Evolutionary conservation across 441 rosid species (phyloP).

Genomic region (Codiaeum variegatum): DNA sequence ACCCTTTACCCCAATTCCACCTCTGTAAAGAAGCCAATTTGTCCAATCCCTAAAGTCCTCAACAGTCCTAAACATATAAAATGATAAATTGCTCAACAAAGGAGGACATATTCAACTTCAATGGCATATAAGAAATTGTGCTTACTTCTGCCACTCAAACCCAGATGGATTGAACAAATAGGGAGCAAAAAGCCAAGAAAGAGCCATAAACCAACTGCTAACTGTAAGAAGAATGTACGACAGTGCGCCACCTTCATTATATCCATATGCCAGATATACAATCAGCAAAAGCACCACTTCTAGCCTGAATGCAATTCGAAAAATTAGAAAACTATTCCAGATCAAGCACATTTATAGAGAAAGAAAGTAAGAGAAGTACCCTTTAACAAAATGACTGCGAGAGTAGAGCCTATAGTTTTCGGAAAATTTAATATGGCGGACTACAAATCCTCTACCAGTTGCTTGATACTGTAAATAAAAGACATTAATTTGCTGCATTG

Average conservation of each 20-base stretch:
- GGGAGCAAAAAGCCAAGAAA: conserved; percentile 98
- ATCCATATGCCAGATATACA: conserved; percentile 87
- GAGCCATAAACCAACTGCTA: conserved; percentile 99
- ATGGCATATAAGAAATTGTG: conserved; percentile 17
- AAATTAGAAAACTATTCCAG: conserved; percentile 23
- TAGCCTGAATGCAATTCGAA: conserved; percentile 45
- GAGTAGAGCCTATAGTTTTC: conserved; percentile 97
- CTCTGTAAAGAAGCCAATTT: conserved; percentile 98
- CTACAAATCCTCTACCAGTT: conserved; percentile 98
- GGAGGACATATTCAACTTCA: neutral
- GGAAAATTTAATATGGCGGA: conserved; percentile 83
- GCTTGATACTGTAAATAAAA: conserved; percentile 74
- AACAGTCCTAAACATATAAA: conserved; percentile 60
- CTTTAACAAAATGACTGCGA: conserved; percentile 97
- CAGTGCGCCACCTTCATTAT: conserved; percentile 70
- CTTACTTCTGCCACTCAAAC: conserved; percentile 99
- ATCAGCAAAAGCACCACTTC: conserved; percentile 84
- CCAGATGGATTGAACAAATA: conserved; percentile 97
- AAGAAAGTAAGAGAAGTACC: conserved; percentile 39
- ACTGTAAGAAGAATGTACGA: conserved; percentile 80
- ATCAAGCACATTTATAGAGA: conserved; percentile 1
- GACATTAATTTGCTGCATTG: conserved; percentile 26
- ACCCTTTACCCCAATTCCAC: conserved; percentile 99
- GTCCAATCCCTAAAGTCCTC: conserved; percentile 99
- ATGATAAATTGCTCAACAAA: conserved; percentile 11